Evolutionary conservation across 805 yeast genomes (phyloP).

Genomic region (Sugiyamaella boreocaroliniensis): DNA sequence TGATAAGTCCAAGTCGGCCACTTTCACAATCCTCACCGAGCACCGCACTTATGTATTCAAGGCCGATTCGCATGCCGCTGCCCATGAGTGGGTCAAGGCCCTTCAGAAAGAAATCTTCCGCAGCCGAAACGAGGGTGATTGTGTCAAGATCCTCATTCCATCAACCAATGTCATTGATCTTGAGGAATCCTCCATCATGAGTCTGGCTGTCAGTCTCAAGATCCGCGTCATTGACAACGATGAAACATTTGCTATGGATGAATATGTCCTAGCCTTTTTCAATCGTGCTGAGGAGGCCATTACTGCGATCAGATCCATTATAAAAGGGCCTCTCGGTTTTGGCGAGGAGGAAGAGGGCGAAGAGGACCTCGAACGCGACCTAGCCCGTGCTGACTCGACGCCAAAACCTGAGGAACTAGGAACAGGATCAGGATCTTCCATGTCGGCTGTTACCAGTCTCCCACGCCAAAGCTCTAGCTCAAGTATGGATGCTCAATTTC

Average conservation of each 20-base stretch:
- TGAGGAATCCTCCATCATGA: constrained; percentile 50
- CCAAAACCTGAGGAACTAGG: neutral
- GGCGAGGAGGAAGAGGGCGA: neutral
- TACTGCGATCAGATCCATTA: constrained; percentile 4
- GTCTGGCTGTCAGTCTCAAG: constrained; percentile 48
- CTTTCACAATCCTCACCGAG: constrained; percentile 52
- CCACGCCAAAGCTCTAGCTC: neutral
- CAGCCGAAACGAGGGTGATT: constrained; percentile 59
- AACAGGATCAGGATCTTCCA: neutral
- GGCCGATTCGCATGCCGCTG: constrained; percentile 67
- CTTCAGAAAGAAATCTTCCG: constrained; percentile 74
- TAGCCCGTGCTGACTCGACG: neutral
- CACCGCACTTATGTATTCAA: constrained; percentile 54
- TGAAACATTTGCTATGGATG: constrained; percentile 54
- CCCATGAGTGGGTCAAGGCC: constrained; percentile 72
- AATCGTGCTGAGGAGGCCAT: constrained; percentile 28
- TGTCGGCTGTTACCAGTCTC: neutral
- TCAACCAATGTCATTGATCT: constrained; percentile 56
- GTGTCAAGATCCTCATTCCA: constrained; percentile 74
- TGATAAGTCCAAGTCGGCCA: constrained; percentile 17
- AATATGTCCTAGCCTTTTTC: constrained; percentile 63
- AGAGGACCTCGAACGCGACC: neutral
- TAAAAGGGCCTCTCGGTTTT: constrained; percentile 9
- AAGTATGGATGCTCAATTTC: neutral
- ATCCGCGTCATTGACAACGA: constrained; percentile 55